Percentiles rank a stretch among this genome's conserved stretches.
These are phyloP conservation scores for Ascocoryne sarcoides DNA, from an alignment of 2,329 filamentous ascomycete genomes.

Conservation along the genomic window DNA sequence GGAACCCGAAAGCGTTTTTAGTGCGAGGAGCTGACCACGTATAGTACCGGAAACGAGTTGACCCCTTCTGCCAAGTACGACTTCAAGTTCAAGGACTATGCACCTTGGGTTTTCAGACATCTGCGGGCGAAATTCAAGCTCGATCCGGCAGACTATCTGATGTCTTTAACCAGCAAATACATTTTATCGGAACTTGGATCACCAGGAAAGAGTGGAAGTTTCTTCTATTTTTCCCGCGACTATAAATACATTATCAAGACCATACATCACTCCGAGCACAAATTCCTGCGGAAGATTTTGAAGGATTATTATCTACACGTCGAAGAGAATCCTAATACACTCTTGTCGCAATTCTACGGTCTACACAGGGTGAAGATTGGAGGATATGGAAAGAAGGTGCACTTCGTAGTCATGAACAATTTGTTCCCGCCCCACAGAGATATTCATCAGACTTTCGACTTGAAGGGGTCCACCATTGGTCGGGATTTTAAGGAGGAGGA, in stretches of 20 bases:
- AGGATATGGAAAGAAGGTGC: conserved; percentile 93
- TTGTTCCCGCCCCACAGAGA: conserved; percentile 94
- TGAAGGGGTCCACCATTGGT: conserved; percentile 93
- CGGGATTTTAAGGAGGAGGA: conserved; percentile 86
- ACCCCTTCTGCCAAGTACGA: conserved; percentile 98
- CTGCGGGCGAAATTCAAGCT: conserved; percentile 80
- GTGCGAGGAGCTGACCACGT: conserved; percentile 27
- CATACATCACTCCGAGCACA: conserved; percentile 91
- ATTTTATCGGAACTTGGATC: conserved; percentile 95
- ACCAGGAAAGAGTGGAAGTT: conserved; percentile 95
- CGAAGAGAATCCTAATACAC: conserved; percentile 85
- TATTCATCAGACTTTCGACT: conserved; percentile 92
- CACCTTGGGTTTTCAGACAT: conserved; percentile 97
- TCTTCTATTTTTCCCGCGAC: conserved; percentile 98
- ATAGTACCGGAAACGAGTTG: conserved; percentile 86
- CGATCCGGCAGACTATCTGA: conserved; percentile 94
- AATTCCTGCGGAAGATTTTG: conserved; percentile 73
- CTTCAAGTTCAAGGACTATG: conserved; percentile 99
- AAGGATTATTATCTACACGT: conserved; percentile 94
- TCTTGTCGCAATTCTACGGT: conserved; percentile 96
- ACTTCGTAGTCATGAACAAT: conserved; percentile 99
- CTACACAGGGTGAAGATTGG: conserved; percentile 97
- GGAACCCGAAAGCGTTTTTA: neutral
- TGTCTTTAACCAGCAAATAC: conserved; percentile 97
- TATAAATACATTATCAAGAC: conserved; percentile 99